phyloP scores from a whole-genome alignment of 2,329 filamentous ascomycete species.

The Anisogramma anomala region DNA sequence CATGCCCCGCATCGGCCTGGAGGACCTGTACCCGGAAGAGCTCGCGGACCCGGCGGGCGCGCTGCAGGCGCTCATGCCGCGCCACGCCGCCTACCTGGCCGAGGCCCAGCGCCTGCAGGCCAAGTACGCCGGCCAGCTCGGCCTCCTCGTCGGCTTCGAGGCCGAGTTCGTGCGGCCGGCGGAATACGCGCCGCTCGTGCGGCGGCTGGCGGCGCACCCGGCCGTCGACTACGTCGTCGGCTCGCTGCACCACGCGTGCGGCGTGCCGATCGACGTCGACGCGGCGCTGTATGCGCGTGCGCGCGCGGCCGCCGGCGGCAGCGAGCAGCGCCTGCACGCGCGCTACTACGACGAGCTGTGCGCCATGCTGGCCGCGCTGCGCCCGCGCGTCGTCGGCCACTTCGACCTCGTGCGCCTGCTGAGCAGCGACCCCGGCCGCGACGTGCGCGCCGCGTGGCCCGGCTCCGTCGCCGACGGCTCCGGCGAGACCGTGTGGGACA shows the following conservation, averaged over 20 bases:
- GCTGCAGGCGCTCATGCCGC: constrained; percentile 37
- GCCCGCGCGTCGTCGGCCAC: constrained; percentile 76
- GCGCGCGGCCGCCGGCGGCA: constrained; percentile 24
- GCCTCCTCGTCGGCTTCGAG: constrained; percentile 83
- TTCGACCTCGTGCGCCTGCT: constrained; percentile 84
- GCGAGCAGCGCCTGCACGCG: constrained; percentile 63
- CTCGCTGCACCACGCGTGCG: constrained; percentile 80
- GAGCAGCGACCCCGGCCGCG: constrained; percentile 54
- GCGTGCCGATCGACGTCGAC: constrained; percentile 84
- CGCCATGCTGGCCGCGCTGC: constrained; percentile 62
- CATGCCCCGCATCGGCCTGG: constrained; percentile 65
- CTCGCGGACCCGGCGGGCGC: constrained; percentile 37
- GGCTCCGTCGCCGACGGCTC: constrained; percentile 12
- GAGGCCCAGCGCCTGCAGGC: constrained; percentile 64
- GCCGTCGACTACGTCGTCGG: constrained; percentile 83
- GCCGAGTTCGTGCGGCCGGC: constrained; percentile 77
- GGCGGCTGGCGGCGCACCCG: constrained; percentile 45
- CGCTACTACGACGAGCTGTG: constrained; percentile 83
- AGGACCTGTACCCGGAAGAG: constrained; percentile 90
- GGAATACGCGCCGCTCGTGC: constrained; percentile 43
- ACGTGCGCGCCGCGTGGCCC: constrained; percentile 41
- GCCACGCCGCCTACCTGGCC: constrained; percentile 59
- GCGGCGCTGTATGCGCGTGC: constrained; percentile 52
- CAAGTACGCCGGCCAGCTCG: constrained; percentile 59
- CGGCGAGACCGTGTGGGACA: constrained; percentile 53